A percentile compares a stretch with the other conserved stretches of the same genome.
Evolutionary conservation across 2,329 filamentous ascomycete species (phyloP).

Genomic region (Colletotrichum sojae): DNA sequence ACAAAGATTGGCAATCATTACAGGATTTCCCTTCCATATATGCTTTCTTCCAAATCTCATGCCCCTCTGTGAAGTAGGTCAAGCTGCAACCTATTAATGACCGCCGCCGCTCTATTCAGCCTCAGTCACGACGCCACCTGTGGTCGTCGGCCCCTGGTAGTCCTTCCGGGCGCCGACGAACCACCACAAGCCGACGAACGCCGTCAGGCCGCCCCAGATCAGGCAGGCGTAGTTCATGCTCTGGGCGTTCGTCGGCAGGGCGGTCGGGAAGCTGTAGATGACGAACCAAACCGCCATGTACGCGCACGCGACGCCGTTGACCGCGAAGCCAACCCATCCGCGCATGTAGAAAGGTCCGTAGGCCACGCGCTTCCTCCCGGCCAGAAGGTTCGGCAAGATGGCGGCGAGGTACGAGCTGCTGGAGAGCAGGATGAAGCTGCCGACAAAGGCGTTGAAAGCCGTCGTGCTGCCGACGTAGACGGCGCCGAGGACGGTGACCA

Average conservation of each 20-base stretch:
- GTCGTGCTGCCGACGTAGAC: slow-evolving; percentile 77
- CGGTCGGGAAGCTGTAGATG: slow-evolving; percentile 73
- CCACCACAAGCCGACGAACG: slow-evolving; percentile 59
- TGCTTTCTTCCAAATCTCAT: not conserved
- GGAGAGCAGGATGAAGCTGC: slow-evolving; percentile 57
- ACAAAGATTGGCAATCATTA: no score
- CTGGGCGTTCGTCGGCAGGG: slow-evolving; percentile 58
- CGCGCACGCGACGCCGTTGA: slow-evolving; percentile 66
- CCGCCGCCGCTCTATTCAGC: not conserved
- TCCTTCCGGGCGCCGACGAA: slow-evolving; percentile 46
- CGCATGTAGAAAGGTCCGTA: slow-evolving; percentile 73
- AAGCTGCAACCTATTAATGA: not conserved
- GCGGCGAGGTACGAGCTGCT: slow-evolving; percentile 72
- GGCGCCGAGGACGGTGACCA: slow-evolving; percentile 68
- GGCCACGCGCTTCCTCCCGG: slow-evolving; percentile 50
- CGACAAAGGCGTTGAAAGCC: slow-evolving; percentile 77
- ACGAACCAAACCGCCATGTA: slow-evolving; percentile 75
- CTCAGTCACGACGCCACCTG: slow-evolving; percentile 29
- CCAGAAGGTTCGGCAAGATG: slow-evolving; percentile 71
- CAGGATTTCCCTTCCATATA: no score
- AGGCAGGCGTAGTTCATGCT: slow-evolving; percentile 69
- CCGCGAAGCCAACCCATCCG: slow-evolving; percentile 59
- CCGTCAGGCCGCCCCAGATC: slow-evolving; percentile 59
- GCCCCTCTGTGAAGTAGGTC: not conserved
- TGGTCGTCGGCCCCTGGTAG: slow-evolving; percentile 43